These are phyloP conservation scores for Trichomonascus vanleenenianus DNA, from an alignment of 805 yeast genomes.

Conservation along the genomic window DNA sequence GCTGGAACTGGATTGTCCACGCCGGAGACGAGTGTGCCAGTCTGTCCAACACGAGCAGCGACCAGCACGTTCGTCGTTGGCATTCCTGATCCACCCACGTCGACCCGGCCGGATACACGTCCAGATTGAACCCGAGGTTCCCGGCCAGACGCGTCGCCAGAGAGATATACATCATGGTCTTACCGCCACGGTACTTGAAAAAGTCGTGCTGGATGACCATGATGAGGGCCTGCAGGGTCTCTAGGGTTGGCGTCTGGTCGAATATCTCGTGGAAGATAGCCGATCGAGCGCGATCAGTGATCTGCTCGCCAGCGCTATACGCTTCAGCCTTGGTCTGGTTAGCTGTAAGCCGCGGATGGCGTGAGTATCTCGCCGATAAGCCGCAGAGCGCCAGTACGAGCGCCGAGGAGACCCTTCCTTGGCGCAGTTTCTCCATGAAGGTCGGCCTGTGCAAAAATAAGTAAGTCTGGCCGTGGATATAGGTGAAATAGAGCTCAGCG, in stretches of 20 bases:
- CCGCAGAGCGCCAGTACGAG: slow-evolving; percentile 29
- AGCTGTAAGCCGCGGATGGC: slow-evolving; percentile 25
- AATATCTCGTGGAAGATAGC: slow-evolving; percentile 14
- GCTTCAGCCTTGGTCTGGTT: slow-evolving; percentile 5
- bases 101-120: slow-evolving; percentile 17
- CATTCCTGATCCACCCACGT: slow-evolving; percentile 29
- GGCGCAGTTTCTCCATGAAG: slow-evolving; percentile 23
- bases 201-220: slow-evolving; percentile 30
- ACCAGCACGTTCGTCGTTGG: slow-evolving; percentile 31
- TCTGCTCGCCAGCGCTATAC: slow-evolving; percentile 16
- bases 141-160: slow-evolving; percentile 30
- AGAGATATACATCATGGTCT: slow-evolving; percentile 30
- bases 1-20: slow-evolving; percentile 24
- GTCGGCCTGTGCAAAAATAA: slow-evolving; percentile 29
- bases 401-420: slow-evolving; percentile 23
- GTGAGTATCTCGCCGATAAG: slow-evolving; percentile 29
- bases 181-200: slow-evolving; percentile 27
- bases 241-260: slow-evolving; percentile 26
- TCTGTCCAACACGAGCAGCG: slow-evolving; percentile 28
- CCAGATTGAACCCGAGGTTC: slow-evolving; percentile 22
- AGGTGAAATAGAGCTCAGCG: slow-evolving; percentile 28
- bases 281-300: slow-evolving; percentile 13
- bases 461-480: slow-evolving; percentile 30
- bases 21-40: slow-evolving; percentile 28
- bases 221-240: slow-evolving; percentile 29